Conservation (phyloP, 352 stramenopile species). For the Pythium insidiosum region DNA sequence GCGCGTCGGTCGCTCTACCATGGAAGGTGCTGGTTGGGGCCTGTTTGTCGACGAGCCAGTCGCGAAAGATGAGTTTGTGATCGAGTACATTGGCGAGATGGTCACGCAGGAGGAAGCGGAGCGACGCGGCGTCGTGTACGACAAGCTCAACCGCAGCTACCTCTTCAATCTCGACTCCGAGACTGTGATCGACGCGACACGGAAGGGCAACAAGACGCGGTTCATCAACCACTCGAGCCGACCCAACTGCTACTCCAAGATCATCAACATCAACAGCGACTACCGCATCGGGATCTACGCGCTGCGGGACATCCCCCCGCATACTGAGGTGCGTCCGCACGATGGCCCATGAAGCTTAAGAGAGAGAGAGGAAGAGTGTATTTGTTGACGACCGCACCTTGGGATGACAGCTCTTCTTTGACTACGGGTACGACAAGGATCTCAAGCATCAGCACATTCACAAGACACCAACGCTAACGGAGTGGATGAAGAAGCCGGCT, state of each 20-base stretch:
- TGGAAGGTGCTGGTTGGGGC: constrained; percentile 85
- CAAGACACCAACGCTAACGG: constrained; percentile 48
- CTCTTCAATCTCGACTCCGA: constrained; percentile 93
- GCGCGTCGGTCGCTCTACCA: constrained; percentile 71
- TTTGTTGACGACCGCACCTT: no score
- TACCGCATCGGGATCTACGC: constrained; percentile 92
- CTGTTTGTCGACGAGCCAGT: constrained; percentile 86
- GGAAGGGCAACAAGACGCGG: constrained; percentile 93
- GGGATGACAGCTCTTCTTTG: constrained; percentile 84
- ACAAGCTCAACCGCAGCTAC: constrained; percentile 86
- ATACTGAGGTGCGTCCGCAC: constrained; percentile 68
- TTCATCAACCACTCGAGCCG: constrained; percentile 88
- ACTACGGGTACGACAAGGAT: constrained; percentile 78
- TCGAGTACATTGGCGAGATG: constrained; percentile 94
- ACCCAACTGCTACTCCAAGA: constrained; percentile 87
- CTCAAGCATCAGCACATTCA: constrained; percentile 48
- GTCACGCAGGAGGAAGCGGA: constrained; percentile 89
- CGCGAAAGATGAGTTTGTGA: constrained; percentile 90
- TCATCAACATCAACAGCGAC: constrained; percentile 90
- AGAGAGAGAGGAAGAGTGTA: no score
- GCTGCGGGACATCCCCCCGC: constrained; percentile 74
- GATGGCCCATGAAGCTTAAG: no score
- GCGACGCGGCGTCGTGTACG: constrained; percentile 80
- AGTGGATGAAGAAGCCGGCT: constrained; percentile 58
- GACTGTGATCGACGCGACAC: constrained; percentile 88